Conservation (phyloP, 164 flowering plant species). For the Dillenia suffruticosa region DNA sequence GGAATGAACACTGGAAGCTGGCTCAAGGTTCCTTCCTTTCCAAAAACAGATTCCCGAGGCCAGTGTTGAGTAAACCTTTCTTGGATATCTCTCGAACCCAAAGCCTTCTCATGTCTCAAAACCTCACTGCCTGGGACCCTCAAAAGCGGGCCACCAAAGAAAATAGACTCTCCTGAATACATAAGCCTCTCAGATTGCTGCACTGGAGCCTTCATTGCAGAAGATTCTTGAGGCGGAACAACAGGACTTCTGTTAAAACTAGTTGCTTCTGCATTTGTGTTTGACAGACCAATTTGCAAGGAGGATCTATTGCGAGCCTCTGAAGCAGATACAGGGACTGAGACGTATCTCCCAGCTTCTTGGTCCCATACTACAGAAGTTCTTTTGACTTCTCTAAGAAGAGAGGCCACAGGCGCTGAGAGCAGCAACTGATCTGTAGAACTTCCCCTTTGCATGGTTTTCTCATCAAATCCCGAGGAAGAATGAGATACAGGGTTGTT, state of each 20-base stretch:
- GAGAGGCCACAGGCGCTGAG: slow-evolving; percentile 44
- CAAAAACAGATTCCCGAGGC: slow-evolving; percentile 43
- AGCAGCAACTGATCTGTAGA: slow-evolving; percentile 40
- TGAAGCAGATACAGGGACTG: slow-evolving; percentile 50
- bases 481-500: slow-evolving; percentile 28
- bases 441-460: slow-evolving; percentile 33
- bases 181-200: slow-evolving; percentile 59
- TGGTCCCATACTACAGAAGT: slow-evolving; percentile 96
- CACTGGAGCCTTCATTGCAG: slow-evolving; percentile 23
- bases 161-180: slow-evolving; percentile 80
- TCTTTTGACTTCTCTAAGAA: slow-evolving; percentile 68
- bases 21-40: slow-evolving; percentile 51
- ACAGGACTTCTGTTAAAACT: slow-evolving; percentile 27
- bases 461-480: slow-evolving; percentile 48
- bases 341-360: slow-evolving; percentile 90
- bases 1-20: slow-evolving; percentile 87
- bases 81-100: slow-evolving; percentile 38
- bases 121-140: slow-evolving; percentile 40
- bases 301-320: slow-evolving; percentile 42
- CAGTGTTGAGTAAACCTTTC: slow-evolving; percentile 30
- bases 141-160: slow-evolving; percentile 90
- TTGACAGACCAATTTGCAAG: slow-evolving; percentile 26
- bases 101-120: slow-evolving; percentile 32
- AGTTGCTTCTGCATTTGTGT: slow-evolving; percentile 25
- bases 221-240: slow-evolving; percentile 27